These are phyloP conservation scores for Umbellularia californica DNA, from an alignment of 164 flowering plant species.

Conservation along the genomic window DNA sequence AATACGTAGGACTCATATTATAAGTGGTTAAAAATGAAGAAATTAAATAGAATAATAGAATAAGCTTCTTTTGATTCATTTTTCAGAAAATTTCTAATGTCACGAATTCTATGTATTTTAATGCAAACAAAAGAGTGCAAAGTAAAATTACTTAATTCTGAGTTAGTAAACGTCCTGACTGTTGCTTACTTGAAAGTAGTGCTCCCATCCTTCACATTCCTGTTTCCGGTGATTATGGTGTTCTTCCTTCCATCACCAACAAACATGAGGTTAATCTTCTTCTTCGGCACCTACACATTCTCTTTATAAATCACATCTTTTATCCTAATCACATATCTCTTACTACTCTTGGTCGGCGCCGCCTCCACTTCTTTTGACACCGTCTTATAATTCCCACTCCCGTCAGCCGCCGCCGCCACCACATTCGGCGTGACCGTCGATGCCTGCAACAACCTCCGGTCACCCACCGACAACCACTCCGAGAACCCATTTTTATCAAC, in stretches of 20 bases:
- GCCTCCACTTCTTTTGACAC: conserved; percentile 80
- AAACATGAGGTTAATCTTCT: conserved; percentile 75
- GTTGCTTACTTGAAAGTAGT: conserved; percentile 93
- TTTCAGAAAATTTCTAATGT: no score
- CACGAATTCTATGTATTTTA: no score
- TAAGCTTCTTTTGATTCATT: no score
- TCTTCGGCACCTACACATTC: conserved; percentile 75
- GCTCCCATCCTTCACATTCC: conserved; percentile 76
- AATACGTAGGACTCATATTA: no score
- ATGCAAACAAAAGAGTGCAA: no score
- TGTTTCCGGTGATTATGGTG: conserved; percentile 77
- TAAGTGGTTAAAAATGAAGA: no score
- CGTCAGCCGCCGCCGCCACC: conserved; percentile 89
- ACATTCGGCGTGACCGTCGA: conserved; percentile 46
- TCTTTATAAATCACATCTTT: conserved; percentile 85
- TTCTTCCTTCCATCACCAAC: conserved; percentile 70
- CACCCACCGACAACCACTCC: conserved; percentile 72
- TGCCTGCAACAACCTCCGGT: conserved; percentile 60
- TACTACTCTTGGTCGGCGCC: conserved; percentile 66
- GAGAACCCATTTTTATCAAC: conserved; percentile 39
- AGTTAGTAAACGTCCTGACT: conserved; percentile 50
- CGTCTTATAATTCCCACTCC: conserved; percentile 67
- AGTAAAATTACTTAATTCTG: no score
- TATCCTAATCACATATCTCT: conserved; percentile 63
- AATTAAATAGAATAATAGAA: no score